Evolutionary conservation across 331 rosid genomes (phyloP).

Genomic region (Quercus lobata): DNA sequence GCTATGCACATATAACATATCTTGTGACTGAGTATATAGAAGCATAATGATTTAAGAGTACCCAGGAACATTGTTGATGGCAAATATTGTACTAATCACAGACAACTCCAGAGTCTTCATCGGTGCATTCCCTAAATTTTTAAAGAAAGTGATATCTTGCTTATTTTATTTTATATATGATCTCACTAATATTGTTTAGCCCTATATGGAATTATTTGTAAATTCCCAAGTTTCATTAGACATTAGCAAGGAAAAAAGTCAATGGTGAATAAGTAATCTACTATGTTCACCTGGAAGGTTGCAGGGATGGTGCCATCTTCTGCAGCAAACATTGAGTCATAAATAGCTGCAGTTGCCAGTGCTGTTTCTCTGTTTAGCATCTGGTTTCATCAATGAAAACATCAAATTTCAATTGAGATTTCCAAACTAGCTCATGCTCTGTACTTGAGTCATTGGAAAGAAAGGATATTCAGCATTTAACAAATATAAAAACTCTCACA

Average conservation of each 20-base stretch:
- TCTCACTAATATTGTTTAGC: not conserved
- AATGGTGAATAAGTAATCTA: not conserved
- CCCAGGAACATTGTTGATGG: not conserved
- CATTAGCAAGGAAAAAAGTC: not conserved
- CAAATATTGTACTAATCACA: not conserved
- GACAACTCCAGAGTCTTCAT: not conserved
- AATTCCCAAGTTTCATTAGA: not conserved
- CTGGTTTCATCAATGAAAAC: constrained; percentile 35
- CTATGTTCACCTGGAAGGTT: constrained; percentile 80
- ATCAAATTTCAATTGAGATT: not conserved
- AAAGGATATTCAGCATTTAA: constrained; percentile 5
- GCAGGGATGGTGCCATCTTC: constrained; percentile 96
- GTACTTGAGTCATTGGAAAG: not conserved
- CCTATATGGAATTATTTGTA: not conserved
- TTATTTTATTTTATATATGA: too few species aligned
- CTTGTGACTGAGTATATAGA: too few species aligned
- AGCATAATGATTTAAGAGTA: too few species aligned
- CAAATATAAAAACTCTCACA: constrained; percentile 32
- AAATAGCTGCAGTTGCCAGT: constrained; percentile 91
- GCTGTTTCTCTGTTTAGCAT: constrained; percentile 83
- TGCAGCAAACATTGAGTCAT: constrained; percentile 86
- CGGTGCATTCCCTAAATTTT: not conserved
- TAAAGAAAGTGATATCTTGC: not conserved
- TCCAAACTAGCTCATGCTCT: not conserved
- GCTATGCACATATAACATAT: not conserved